phyloP scores from a whole-genome alignment of 1,284 basidiomycete genomes.

The Xanthoconium separans region DNA sequence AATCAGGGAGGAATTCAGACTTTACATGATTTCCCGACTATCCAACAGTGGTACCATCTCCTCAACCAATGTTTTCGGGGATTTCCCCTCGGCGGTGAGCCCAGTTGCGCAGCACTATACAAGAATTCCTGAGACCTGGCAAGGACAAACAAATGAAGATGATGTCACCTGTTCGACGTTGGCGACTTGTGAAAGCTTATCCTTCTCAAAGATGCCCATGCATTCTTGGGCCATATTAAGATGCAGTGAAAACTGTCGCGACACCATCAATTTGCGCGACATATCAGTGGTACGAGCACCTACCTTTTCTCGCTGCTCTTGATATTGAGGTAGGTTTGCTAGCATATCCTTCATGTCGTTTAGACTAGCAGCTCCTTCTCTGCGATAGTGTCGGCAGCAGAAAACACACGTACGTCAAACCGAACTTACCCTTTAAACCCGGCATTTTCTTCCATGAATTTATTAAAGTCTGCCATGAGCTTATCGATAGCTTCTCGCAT shows the following conservation, averaged over 20 bases:
- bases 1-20: slow-evolving; percentile 5
- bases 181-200: slow-evolving; percentile 83
- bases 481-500: slow-evolving; percentile 99
- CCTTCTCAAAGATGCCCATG: slow-evolving; percentile 90
- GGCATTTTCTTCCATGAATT: slow-evolving; percentile 90
- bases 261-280: neutral
- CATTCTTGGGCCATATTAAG: slow-evolving; percentile 97
- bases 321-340: slow-evolving; percentile 91
- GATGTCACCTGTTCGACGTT: slow-evolving; percentile 86
- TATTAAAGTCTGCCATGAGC: slow-evolving; percentile 92
- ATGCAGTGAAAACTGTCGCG: slow-evolving; percentile 85
- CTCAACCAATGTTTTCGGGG: slow-evolving; percentile 90
- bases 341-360: slow-evolving; percentile 99
- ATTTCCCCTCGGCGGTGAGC: slow-evolving; percentile 83
- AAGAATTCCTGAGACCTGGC: slow-evolving; percentile 1
- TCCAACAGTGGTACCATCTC: slow-evolving; percentile 98
- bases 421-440: slow-evolving; percentile 78
- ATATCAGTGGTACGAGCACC: neutral
- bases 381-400: slow-evolving; percentile 26
- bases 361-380: slow-evolving; percentile 81
- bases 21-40: slow-evolving; percentile 78
- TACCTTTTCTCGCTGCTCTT: slow-evolving; percentile 93
- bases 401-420: neutral
- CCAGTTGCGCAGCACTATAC: slow-evolving; percentile 88
- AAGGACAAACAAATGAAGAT: neutral